Conservation (phyloP, 2,329 filamentous ascomycete species). For the Botrytis squamosa region DNA sequence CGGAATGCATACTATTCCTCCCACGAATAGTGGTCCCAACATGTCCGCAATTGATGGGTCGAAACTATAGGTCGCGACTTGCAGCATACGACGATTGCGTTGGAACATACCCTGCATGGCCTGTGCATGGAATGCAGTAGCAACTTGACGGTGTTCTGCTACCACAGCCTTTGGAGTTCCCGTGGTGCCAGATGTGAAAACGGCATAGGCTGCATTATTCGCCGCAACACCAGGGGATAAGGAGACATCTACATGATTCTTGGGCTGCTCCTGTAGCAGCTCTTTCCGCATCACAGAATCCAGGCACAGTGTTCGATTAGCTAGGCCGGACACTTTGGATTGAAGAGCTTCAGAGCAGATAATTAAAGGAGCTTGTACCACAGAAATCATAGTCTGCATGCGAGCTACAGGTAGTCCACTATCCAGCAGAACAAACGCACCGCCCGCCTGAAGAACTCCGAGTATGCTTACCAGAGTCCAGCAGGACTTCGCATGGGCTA, state of each 20-base stretch:
- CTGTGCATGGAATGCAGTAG: conserved; percentile 15
- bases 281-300: not conserved
- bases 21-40: conserved; percentile 24
- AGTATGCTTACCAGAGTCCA: conserved; percentile 37
- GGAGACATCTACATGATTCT: fast-evolving
- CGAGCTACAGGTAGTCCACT: conserved; percentile 33
- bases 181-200: not conserved
- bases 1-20: conserved; percentile 30
- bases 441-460: conserved; percentile 36
- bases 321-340: not conserved
- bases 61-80: conserved; percentile 28
- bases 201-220: not conserved
- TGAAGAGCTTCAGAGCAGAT: conserved; percentile 6
- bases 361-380: not conserved
- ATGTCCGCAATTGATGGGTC: conserved; percentile 29
- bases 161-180: conserved; percentile 24
- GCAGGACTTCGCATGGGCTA: conserved; percentile 22
- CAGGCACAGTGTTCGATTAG: not conserved
- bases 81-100: conserved; percentile 21
- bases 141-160: not conserved
- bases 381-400: conserved; percentile 24
- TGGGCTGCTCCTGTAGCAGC: not conserved
- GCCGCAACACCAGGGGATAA: not conserved
- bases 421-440: conserved; percentile 38
- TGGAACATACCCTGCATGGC: not conserved